A percentile compares a stretch with the other conserved stretches of the same genome.
Conservation (phyloP, 2,329 filamentous ascomycete species). For the Claviceps sp. region DNA sequence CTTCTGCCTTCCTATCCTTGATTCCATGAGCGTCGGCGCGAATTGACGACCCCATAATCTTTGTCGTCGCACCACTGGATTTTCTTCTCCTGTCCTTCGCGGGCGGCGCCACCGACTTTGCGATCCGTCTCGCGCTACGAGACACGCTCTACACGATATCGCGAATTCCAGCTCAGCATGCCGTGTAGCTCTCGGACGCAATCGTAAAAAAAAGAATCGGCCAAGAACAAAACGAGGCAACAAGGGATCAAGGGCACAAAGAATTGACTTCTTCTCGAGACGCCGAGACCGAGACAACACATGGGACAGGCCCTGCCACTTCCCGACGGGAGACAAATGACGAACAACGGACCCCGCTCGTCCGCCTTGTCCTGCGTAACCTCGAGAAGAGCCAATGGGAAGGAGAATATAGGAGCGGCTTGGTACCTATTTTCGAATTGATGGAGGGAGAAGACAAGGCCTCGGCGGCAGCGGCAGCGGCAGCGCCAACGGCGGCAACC, state of each 20-base stretch:
- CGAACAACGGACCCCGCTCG: slow-evolving; percentile 11
- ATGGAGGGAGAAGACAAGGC: slow-evolving; percentile 19
- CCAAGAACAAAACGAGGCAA: too few relatives aligned
- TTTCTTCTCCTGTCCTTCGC: not conserved
- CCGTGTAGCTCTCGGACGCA: slow-evolving; percentile 2
- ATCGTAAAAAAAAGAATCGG: not conserved
- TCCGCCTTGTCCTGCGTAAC: slow-evolving; percentile 19
- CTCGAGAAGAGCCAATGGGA: slow-evolving; percentile 17
- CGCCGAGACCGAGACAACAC: not conserved
- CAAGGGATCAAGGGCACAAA: too few relatives aligned
- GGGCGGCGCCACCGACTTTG: not conserved
- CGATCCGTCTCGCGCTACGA: not conserved
- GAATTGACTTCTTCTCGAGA: too few relatives aligned
- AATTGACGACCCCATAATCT: too few relatives aligned
- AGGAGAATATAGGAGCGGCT: slow-evolving; percentile 15
- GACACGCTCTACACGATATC: not conserved
- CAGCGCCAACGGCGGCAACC: not conserved
- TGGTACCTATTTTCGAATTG: slow-evolving; percentile 11
- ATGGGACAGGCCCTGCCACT: slow-evolving; percentile 12
- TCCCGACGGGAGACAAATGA: slow-evolving; percentile 18
- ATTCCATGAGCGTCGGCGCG: too few relatives aligned
- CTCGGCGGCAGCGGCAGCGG: slow-evolving; percentile 5
- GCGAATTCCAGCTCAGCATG: slow-evolving; percentile 3
- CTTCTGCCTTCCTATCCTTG: too few relatives aligned
- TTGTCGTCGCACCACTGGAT: too few relatives aligned